phyloP scores from a whole-genome alignment of 331 rosid species.

The Phaseolus coccineus region DNA sequence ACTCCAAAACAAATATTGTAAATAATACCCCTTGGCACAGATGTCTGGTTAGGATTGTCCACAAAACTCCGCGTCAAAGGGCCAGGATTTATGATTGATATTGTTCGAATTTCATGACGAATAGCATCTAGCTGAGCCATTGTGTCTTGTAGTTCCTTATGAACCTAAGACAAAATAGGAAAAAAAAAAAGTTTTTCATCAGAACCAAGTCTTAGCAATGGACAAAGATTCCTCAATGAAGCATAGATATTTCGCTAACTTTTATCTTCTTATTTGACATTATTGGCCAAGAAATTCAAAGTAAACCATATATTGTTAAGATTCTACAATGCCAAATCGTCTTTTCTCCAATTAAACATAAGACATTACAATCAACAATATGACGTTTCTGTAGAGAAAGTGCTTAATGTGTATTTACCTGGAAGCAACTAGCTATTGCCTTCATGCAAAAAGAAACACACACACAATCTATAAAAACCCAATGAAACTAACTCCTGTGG shows the following conservation, averaged over 20 bases:
- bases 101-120: conserved; percentile 78
- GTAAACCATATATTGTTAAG: background rate
- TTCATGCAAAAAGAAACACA: background rate
- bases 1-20: background rate
- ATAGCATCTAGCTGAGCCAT: conserved; percentile 85
- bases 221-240: conserved; percentile 16
- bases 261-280: conserved; percentile 1
- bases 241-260: background rate
- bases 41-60: conserved; percentile 55
- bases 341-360: background rate
- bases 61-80: conserved; percentile 70
- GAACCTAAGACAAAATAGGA: conserved; percentile 59
- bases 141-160: conserved; percentile 88
- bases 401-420: background rate
- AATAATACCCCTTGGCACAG: conserved; percentile 47
- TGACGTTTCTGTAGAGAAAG: background rate
- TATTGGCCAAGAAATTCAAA: conserved; percentile 38
- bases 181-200: conserved; percentile 14
- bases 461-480: background rate
- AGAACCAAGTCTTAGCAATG: background rate
- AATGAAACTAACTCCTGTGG: conserved; percentile 19
- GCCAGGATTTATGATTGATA: conserved; percentile 70
- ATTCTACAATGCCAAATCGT: conserved; percentile 7
- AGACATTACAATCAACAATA: conserved; percentile 3
- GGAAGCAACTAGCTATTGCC: background rate